phyloP scores from a whole-genome alignment of 2,329 filamentous ascomycete species.

The Trichoderma afroharzianum region DNA sequence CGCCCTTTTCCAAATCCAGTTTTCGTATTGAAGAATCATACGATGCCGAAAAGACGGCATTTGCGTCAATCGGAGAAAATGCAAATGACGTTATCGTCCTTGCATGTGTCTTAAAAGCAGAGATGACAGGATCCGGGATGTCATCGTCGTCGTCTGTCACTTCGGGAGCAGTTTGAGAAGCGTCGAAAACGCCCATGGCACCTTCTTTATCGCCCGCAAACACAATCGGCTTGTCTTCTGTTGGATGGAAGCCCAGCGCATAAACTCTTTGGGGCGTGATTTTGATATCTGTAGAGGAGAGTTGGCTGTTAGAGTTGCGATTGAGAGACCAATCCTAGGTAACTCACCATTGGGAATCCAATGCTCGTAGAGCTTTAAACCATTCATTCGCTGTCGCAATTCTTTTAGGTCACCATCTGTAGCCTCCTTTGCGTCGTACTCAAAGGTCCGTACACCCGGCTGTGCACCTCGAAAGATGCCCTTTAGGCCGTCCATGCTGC shows the following conservation, averaged over 20 bases:
- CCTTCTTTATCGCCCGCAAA: constrained; percentile 95
- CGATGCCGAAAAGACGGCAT: constrained; percentile 76
- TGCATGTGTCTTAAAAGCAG: constrained; percentile 84
- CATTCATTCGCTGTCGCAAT: constrained; percentile 72
- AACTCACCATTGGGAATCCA: constrained; percentile 73
- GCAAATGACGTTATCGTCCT: constrained; percentile 84
- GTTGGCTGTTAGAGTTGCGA: background rate
- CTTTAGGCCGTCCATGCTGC: constrained; percentile 61
- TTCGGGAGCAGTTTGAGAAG: constrained; percentile 63
- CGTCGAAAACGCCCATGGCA: constrained; percentile 86
- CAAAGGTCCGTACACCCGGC: constrained; percentile 81
- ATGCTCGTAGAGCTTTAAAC: constrained; percentile 74
- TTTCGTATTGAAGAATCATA: constrained; percentile 92
- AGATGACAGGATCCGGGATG: constrained; percentile 70
- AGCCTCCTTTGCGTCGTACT: constrained; percentile 78
- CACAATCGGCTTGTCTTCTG: constrained; percentile 76
- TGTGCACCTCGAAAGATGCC: constrained; percentile 62
- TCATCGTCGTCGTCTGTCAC: constrained; percentile 67
- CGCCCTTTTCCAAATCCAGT: constrained; percentile 75
- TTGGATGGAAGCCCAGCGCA: constrained; percentile 83
- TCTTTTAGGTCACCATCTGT: constrained; percentile 71
- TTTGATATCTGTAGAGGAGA: constrained; percentile 65
- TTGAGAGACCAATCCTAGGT: background rate
- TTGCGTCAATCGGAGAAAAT: constrained; percentile 68
- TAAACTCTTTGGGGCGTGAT: constrained; percentile 87